Percentiles rank a stretch among this genome's conserved stretches.
These are phyloP conservation scores for Suillus plorans DNA, from an alignment of 768 basidiomycete species.

Conservation along the genomic window DNA sequence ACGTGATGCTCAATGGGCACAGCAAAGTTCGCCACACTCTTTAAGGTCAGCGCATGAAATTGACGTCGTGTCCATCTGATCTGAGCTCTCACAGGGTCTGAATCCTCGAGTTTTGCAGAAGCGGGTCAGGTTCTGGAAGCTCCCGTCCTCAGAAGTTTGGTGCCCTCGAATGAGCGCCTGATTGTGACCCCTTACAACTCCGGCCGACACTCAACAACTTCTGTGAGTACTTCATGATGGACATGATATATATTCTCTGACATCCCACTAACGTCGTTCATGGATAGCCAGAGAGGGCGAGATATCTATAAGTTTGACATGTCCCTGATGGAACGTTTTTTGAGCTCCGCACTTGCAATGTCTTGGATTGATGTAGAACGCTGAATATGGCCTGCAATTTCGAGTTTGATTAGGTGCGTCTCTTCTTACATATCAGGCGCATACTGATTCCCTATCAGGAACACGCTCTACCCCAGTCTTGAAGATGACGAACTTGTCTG, in stretches of 20 bases:
- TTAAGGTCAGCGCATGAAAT: slow-evolving; percentile 42
- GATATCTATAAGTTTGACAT: slow-evolving; percentile 65
- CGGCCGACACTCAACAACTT: slow-evolving; percentile 67
- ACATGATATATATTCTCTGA: not conserved
- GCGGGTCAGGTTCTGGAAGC: slow-evolving; percentile 83
- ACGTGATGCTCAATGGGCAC: slow-evolving; percentile 45
- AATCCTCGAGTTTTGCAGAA: slow-evolving; percentile 61
- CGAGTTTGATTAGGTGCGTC: slow-evolving; percentile 40
- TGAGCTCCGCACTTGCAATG: slow-evolving; percentile 57
- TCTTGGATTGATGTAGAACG: slow-evolving; percentile 70
- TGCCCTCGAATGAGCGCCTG: slow-evolving; percentile 66
- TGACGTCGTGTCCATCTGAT: not conserved
- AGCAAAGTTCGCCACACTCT: slow-evolving; percentile 59
- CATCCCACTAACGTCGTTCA: slow-evolving; percentile 52
- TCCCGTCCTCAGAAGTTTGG: slow-evolving; percentile 64
- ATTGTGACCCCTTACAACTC: slow-evolving; percentile 77
- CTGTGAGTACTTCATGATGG: slow-evolving; percentile 35
- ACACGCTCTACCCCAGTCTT: slow-evolving; percentile 60
- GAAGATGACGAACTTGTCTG: slow-evolving; percentile 55
- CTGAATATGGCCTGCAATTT: slow-evolving; percentile 72
- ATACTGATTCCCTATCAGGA: slow-evolving; percentile 28
- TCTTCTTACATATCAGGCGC: not conserved
- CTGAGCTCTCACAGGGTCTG: slow-evolving; percentile 42
- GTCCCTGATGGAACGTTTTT: slow-evolving; percentile 76
- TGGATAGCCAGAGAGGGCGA: too few relatives aligned